Conservation (phyloP, 331 rosid species). For the Rosa hybrid region DNA sequence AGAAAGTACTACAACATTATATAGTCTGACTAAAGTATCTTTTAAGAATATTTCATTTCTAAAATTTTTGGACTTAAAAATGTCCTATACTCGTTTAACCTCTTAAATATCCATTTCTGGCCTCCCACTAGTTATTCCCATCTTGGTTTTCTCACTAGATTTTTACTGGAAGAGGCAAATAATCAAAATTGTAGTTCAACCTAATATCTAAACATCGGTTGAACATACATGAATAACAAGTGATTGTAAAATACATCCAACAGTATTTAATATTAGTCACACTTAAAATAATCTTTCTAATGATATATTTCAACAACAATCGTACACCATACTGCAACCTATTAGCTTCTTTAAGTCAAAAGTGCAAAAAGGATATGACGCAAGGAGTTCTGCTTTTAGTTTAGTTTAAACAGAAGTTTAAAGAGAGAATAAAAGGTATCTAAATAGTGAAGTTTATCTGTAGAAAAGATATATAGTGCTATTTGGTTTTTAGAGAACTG, state of each 20-base stretch:
- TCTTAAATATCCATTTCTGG: background rate
- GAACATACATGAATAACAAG: background rate
- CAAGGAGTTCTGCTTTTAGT: background rate
- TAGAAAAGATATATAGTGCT: background rate
- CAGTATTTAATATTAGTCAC: background rate
- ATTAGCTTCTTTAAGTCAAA: background rate
- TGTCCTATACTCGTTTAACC: background rate
- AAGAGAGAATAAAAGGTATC: background rate
- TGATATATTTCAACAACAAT: background rate
- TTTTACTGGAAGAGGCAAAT: background rate
- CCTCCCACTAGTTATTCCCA: background rate
- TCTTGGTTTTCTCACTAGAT: background rate
- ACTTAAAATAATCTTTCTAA: background rate
- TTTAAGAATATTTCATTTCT: background rate
- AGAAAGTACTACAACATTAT: background rate
- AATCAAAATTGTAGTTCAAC: background rate
- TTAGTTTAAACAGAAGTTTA: background rate
- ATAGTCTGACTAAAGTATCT: background rate
- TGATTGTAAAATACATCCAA: background rate
- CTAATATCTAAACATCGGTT: background rate
- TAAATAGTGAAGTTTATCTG: background rate
- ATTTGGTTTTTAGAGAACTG: background rate
- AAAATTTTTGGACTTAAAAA: background rate
- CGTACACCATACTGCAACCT: background rate
- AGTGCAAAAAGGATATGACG: background rate